Evolutionary conservation across 164 flowering plant species (phyloP).

Genomic region (Stephania japonica): DNA sequence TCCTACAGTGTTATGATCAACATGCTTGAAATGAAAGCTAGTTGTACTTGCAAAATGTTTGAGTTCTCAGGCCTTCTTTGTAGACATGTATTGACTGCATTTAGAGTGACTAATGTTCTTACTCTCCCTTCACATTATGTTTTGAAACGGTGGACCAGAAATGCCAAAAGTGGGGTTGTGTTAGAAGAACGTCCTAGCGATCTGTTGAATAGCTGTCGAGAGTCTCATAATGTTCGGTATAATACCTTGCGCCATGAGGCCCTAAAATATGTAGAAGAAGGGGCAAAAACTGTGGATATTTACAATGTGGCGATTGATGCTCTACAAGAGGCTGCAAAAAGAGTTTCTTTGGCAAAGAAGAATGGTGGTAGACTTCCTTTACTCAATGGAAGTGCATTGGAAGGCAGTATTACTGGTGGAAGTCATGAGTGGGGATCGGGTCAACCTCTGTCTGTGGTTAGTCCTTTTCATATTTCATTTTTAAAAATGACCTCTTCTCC

Average conservation of each 20-base stretch:
- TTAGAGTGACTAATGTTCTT: constrained; percentile 74
- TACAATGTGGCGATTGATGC: constrained; percentile 51
- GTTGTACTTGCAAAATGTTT: constrained; percentile 81
- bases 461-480: constrained; percentile 9
- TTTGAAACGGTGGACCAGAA: constrained; percentile 75
- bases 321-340: constrained; percentile 51
- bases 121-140: constrained; percentile 70
- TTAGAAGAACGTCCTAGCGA: constrained; percentile 43
- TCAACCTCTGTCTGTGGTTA: constrained; percentile 49
- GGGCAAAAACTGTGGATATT: constrained; percentile 39
- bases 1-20: constrained; percentile 51
- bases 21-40: constrained; percentile 67
- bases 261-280: constrained; percentile 65
- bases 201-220: constrained; percentile 43
- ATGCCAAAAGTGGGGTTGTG: constrained; percentile 65
- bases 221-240: constrained; percentile 66
- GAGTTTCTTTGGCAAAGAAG: constrained; percentile 41
- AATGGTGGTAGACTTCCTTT: constrained; percentile 37
- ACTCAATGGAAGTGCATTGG: constrained; percentile 36
- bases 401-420: constrained; percentile 17
- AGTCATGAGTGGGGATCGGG: constrained; percentile 21
- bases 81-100: constrained; percentile 71
- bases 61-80: constrained; percentile 83
- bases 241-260: constrained; percentile 67
- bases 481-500: not conserved